Base-by-base conservation (phyloP, 805 yeast genomes). In the Spencermartinsiella europaea region DNA sequence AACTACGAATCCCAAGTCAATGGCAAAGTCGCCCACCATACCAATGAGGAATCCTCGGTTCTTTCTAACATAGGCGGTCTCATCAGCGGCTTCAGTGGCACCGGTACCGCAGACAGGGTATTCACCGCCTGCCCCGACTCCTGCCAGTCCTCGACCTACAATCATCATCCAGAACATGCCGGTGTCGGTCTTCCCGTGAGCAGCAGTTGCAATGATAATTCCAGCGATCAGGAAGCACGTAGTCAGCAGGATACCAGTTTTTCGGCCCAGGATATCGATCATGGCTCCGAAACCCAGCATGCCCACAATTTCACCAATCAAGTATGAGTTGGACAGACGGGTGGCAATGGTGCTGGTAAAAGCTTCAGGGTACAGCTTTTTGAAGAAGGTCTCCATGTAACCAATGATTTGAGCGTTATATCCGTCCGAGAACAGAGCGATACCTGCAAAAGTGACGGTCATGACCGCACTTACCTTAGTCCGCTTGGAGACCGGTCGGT, bases 121-220 rank as follows among this genome's bases (percentile, higher is more conserved):
- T 68, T 89, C 97, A 39, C 95, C 89, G 50, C 88, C 88, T 46
- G 81, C 77, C 52, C 91, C 91, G 51, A 82, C 77, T 34, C 91
- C 93, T 38, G 82, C 77, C 5, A 81, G 72, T 56, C 91, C 90
- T 61, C 91, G 73, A 51, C 77, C 70, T 17, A 83, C 77, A 38
- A 80, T 77, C 57, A 84, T 66, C 85, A 79, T 81, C 88, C 85
- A 82, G 58, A 83, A 77, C 81, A 83, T 75, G 8, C 88, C 87
- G n/a, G 55, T 52, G 4, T 67, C 60, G 2, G 80, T 69, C 15
- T 69, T 59, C 21, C 88, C 90, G 53, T 80, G 83, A 8, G 88
- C 69, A n/a, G 85, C 87, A 35, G 87, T 77, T 61, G 85, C 81
- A 62, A 81, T 56, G 40, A 75, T 66, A 8, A 85, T 75, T 42